phyloP scores from a whole-genome alignment of 306 rosid species.

The Quercus agrifolia region DNA sequence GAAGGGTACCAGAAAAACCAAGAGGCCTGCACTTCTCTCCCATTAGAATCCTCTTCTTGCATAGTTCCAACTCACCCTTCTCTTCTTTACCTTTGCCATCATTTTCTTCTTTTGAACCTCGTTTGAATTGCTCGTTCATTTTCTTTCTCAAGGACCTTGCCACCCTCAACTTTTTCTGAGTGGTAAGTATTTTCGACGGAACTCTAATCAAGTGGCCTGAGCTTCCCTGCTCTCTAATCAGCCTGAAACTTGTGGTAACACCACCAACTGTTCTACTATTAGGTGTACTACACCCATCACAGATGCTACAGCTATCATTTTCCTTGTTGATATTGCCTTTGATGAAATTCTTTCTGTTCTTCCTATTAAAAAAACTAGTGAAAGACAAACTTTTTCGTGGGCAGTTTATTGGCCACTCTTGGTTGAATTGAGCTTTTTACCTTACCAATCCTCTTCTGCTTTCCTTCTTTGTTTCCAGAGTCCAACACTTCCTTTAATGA shows the following conservation, averaged over 20 bases:
- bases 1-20: slow-evolving; percentile 36
- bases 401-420: neutral
- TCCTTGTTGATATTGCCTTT: neutral
- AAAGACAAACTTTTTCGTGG: neutral
- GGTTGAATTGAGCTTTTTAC: too few relatives aligned
- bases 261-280: neutral
- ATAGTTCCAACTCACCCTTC: slow-evolving; percentile 13
- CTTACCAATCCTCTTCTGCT: neutral
- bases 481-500: neutral
- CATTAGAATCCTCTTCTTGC: slow-evolving; percentile 72
- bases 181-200: slow-evolving; percentile 12
- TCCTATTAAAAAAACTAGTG: slow-evolving; percentile 3
- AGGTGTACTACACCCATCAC: neutral
- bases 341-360: neutral
- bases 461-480: neutral
- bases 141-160: slow-evolving; percentile 19
- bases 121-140: neutral
- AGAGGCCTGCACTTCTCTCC: slow-evolving; percentile 67
- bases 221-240: slow-evolving; percentile 17
- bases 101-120: neutral
- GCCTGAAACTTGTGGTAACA: neutral
- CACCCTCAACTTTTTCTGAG: neutral
- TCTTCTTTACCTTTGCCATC: neutral
- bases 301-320: slow-evolving; percentile 4
- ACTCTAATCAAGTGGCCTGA: slow-evolving; percentile 18